These are phyloP conservation scores for Entamoeba dispar DNA, from an alignment of 208 protist species.

Conservation along the genomic window DNA sequence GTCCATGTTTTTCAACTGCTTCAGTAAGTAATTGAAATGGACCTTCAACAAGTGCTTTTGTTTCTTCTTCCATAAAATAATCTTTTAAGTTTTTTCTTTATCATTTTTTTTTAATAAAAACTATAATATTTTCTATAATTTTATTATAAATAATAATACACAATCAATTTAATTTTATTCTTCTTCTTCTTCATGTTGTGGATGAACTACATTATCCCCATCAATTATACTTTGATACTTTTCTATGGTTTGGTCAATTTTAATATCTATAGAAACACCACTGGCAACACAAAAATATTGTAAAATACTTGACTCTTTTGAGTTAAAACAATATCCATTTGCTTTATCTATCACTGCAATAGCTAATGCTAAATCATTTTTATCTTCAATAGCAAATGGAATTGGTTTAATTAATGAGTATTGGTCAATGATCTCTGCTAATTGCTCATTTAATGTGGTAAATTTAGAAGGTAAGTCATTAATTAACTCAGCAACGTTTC, in stretches of 20 bases:
- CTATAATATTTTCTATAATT: not conserved
- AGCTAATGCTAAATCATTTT: not conserved
- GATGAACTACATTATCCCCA: not conserved
- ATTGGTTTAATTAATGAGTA: not conserved
- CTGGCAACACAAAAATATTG: not conserved
- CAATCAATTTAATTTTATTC: not conserved
- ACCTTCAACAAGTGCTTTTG: conserved; percentile 22
- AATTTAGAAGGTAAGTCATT: not conserved
- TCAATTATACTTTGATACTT: not conserved
- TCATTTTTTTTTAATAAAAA: no score
- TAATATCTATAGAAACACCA: not conserved
- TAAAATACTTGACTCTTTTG: not conserved
- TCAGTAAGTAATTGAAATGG: conserved; percentile 60
- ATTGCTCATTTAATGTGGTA: not conserved
- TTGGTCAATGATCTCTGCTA: not conserved
- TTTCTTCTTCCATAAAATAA: not conserved
- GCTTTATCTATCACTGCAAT: not conserved
- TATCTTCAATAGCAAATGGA: not conserved
- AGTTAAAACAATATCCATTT: not conserved
- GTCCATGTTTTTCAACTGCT: conserved; percentile 48
- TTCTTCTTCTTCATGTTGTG: not conserved
- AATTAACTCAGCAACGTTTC: not conserved
- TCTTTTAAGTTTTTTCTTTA: not conserved
- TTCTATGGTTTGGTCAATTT: not conserved
- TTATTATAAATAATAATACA: not conserved